phyloP scores from a whole-genome alignment of 2,329 filamentous ascomycete species.

The Trichophyton mentagrophytes region DNA sequence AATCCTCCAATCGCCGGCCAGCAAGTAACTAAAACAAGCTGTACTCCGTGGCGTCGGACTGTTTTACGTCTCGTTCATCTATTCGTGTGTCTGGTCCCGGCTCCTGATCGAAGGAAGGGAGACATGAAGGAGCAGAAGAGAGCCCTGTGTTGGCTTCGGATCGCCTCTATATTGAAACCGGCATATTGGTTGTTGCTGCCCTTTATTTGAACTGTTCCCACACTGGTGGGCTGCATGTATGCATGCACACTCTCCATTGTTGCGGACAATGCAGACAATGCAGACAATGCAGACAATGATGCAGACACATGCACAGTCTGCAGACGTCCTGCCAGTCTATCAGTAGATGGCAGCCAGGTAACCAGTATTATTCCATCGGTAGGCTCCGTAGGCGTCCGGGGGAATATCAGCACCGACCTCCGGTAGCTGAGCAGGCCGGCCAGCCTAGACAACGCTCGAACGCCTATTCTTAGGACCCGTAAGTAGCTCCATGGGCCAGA shows the following conservation, averaged over 20 bases:
- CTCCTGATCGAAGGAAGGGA: neutral
- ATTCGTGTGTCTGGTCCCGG: conserved; percentile 1
- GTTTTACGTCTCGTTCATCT: neutral
- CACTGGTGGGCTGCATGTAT: no score
- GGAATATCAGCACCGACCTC: neutral
- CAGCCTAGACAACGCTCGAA: neutral
- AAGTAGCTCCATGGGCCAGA: neutral
- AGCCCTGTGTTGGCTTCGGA: neutral
- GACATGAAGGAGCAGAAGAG: neutral
- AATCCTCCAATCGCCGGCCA: neutral
- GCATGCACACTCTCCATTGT: neutral
- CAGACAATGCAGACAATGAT: neutral
- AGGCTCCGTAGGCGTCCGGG: conserved; percentile 3
- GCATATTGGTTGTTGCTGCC: no score
- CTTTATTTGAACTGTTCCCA: no score
- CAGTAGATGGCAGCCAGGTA: neutral
- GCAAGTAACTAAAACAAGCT: neutral
- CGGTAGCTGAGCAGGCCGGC: neutral
- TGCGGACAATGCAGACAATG: neutral
- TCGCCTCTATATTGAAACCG: no score
- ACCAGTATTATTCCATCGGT: neutral
- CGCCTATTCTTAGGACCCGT: neutral
- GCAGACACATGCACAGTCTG: neutral
- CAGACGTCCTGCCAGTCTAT: neutral
- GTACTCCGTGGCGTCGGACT: neutral